phyloP scores from a whole-genome alignment of 495 filamentous ascomycete species.

The Clavariopsis aquatica region DNA sequence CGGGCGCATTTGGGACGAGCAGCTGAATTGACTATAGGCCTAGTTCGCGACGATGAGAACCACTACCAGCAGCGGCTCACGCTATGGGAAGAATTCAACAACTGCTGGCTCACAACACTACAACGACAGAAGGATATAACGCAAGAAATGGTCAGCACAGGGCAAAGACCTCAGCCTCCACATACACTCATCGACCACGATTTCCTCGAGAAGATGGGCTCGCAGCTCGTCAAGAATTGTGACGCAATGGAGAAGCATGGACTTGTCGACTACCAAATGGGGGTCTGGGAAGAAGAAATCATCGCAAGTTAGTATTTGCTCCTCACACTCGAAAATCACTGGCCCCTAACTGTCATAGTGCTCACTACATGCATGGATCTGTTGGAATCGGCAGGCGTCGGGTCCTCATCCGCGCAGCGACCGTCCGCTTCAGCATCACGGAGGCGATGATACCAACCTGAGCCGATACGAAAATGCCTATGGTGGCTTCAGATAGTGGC shows the following conservation, averaged over 20 bases:
- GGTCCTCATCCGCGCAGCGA: constrained; percentile 11
- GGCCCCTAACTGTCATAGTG: constrained; percentile 23
- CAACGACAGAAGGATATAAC: constrained; percentile 84
- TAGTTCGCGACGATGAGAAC: constrained; percentile 72
- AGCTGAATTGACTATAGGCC: constrained; percentile 52
- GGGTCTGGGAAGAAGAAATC: constrained; percentile 94
- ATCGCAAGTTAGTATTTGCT: constrained; percentile 46
- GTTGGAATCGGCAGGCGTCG: constrained; percentile 20
- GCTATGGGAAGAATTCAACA: constrained; percentile 94
- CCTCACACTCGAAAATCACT: neutral
- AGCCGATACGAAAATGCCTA: neutral
- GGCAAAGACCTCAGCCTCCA: constrained; percentile 59
- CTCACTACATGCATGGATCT: constrained; percentile 32
- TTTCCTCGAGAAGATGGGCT: constrained; percentile 74
- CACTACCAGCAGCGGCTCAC: constrained; percentile 70
- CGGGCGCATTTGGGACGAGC: constrained; percentile 28
- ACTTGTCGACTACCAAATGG: constrained; percentile 95
- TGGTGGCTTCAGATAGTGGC: constrained; percentile 31
- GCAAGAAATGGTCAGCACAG: constrained; percentile 58
- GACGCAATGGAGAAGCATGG: constrained; percentile 86
- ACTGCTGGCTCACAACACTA: constrained; percentile 85
- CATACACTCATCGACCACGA: constrained; percentile 68
- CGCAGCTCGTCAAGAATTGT: constrained; percentile 76
- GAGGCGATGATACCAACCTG: constrained; percentile 25
- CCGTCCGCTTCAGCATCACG: constrained; percentile 31